Conservation (phyloP, 441 rosid genomes). For the Raphanus hybrid region DNA sequence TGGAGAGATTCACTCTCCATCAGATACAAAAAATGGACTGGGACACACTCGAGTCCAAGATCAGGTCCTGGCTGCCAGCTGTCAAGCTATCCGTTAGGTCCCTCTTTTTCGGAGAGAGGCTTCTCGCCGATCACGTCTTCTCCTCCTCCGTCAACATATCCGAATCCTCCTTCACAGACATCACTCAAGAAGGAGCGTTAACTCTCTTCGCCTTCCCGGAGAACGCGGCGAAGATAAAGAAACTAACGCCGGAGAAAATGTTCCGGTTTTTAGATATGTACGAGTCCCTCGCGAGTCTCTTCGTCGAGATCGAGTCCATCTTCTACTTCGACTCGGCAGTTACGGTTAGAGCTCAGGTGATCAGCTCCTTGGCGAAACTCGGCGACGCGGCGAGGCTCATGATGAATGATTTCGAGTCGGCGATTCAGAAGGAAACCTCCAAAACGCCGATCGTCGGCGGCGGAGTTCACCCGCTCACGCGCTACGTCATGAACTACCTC, state of each 20-base stretch:
- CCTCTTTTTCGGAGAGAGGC: constrained; percentile 75
- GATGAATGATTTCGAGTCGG: constrained; percentile 57
- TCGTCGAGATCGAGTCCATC: constrained; percentile 62
- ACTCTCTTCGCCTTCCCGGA: constrained; percentile 76
- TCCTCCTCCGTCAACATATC: constrained; percentile 51
- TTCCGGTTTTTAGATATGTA: constrained; percentile 70
- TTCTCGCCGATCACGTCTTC: constrained; percentile 78
- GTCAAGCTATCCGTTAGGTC: constrained; percentile 56
- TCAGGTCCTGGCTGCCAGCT: constrained; percentile 71
- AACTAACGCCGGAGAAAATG: constrained; percentile 54
- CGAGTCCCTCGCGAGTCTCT: constrained; percentile 52
- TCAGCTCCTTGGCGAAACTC: constrained; percentile 55
- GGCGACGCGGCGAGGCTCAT: constrained; percentile 46
- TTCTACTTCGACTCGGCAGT: constrained; percentile 62
- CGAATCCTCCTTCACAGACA: constrained; percentile 70
- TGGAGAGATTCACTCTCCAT: constrained; percentile 50
- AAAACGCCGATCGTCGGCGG: constrained; percentile 51
- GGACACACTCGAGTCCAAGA: constrained; percentile 59
- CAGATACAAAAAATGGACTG: constrained; percentile 75
- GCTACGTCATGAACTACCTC: constrained; percentile 60
- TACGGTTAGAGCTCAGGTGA: constrained; percentile 57
- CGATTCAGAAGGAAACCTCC: constrained; percentile 60
- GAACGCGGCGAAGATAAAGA: constrained; percentile 60
- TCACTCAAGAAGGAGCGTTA: constrained; percentile 69
- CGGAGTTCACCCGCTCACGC: constrained; percentile 64